Conservation (phyloP, 2,329 filamentous ascomycete species). For the Aureobasidium lini region DNA sequence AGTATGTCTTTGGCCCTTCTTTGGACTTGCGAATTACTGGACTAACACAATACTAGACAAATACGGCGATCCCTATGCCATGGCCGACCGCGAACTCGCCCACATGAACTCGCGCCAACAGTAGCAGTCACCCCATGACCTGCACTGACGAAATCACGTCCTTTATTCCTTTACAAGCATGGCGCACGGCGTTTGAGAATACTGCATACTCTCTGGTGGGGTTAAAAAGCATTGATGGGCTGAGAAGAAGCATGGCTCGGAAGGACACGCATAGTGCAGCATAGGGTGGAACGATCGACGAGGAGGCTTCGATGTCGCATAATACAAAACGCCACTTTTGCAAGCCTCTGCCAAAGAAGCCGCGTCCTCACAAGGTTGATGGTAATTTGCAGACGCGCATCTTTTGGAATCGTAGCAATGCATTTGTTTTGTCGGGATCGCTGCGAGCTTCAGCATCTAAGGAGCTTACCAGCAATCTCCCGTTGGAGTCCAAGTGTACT, state of each 20-base stretch:
- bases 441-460: neutral
- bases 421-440: too few species aligned
- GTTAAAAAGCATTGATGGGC: neutral
- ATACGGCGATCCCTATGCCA: conserved; percentile 30
- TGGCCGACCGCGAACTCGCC: conserved; percentile 27
- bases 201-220: neutral
- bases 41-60: conserved; percentile 19
- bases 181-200: neutral
- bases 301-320: too few species aligned
- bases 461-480: too few species aligned
- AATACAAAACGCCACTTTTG: too few species aligned
- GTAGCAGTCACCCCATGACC: conserved; percentile 14
- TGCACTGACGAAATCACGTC: conserved; percentile 3
- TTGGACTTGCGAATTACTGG: too few species aligned
- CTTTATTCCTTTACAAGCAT: conserved; percentile 2
- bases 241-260: neutral
- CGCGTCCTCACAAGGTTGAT: too few species aligned
- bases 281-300: neutral
- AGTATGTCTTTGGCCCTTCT: conserved; percentile 19
- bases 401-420: too few species aligned
- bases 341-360: too few species aligned
- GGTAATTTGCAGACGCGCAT: too few species aligned
- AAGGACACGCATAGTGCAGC: neutral
- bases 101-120: conserved; percentile 13
- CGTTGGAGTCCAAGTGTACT: too few species aligned